A percentile compares a stretch with the other conserved stretches of the same genome.
These are phyloP conservation scores for Solanum stenotomum DNA, from an alignment of 257 asterid genomes.

Conservation along the genomic window DNA sequence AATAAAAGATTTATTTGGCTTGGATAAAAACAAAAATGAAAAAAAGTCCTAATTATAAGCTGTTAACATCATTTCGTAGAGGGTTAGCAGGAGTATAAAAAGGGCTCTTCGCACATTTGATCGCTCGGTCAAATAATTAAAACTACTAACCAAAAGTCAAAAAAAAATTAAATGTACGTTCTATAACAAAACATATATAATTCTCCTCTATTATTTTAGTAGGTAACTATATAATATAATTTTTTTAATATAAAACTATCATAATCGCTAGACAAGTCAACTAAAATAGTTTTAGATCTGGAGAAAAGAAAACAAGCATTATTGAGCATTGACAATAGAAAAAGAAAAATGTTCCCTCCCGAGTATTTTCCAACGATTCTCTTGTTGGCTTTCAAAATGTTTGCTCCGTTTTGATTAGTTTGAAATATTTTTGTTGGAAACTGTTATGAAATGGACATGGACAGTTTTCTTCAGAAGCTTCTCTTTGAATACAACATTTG, in stretches of 20 bases:
- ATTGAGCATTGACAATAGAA: background rate
- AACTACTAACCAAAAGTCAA: too few species aligned
- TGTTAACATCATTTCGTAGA: background rate
- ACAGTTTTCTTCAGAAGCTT: background rate
- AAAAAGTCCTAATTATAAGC: background rate
- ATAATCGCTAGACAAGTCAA: background rate
- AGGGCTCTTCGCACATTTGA: background rate
- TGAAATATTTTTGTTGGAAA: background rate
- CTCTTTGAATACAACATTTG: background rate
- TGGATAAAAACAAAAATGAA: background rate
- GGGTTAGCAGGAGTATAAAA: background rate
- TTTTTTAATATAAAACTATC: background rate
- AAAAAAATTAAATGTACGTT: too few species aligned
- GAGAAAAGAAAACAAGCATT: background rate
- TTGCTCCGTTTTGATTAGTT: too few species aligned
- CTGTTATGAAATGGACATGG: background rate
- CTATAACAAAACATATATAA: too few species aligned
- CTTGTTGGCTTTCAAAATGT: background rate
- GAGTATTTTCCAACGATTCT: background rate
- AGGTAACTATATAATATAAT: background rate
- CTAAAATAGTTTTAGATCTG: background rate
- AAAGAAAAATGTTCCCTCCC: background rate
- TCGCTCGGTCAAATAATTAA: too few species aligned
- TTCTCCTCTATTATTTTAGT: background rate
- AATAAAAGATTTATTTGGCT: too few species aligned